phyloP scores from a whole-genome alignment of 768 basidiomycete species.

The Lactifluus piperatus region DNA sequence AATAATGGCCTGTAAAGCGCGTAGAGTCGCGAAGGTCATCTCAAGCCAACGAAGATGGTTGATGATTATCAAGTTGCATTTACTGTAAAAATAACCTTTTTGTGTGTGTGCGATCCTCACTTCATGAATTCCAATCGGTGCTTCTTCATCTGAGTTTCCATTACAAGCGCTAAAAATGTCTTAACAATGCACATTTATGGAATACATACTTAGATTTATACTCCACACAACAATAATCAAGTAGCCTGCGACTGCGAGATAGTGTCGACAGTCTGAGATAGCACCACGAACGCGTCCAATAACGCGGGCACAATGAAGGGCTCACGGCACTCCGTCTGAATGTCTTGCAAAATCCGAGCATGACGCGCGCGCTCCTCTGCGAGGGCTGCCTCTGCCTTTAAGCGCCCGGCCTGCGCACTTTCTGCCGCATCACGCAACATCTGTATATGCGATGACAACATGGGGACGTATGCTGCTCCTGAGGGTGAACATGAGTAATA shows the following conservation, averaged over 20 bases:
- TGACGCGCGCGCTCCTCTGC: slow-evolving; percentile 10
- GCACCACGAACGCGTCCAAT: slow-evolving; percentile 26
- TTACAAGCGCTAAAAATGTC: not conserved
- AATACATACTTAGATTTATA: not conserved
- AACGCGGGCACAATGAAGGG: slow-evolving; percentile 29
- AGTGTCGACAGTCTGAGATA: slow-evolving; percentile 23
- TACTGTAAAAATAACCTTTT: not conserved
- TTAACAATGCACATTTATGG: not conserved
- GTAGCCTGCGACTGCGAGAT: not conserved
- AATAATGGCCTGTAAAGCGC: slow-evolving; percentile 21
- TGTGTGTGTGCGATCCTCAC: not conserved
- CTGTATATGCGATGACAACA: not conserved
- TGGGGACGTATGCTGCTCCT: not conserved
- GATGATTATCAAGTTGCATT: not conserved
- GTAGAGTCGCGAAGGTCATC: slow-evolving; percentile 20
- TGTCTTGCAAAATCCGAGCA: slow-evolving; percentile 10
- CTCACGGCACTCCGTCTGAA: slow-evolving; percentile 20
- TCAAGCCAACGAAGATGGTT: not conserved
- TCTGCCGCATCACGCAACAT: not conserved
- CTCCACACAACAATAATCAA: not conserved
- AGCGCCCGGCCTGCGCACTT: not conserved
- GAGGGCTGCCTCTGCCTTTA: slow-evolving; percentile 2
- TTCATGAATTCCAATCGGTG: not conserved
- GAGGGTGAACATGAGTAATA: not conserved
- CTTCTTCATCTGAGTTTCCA: not conserved